Evolutionary conservation across 1,139 yeast genomes (phyloP).

Genomic region (Sugiyamaella grinbergsii): DNA sequence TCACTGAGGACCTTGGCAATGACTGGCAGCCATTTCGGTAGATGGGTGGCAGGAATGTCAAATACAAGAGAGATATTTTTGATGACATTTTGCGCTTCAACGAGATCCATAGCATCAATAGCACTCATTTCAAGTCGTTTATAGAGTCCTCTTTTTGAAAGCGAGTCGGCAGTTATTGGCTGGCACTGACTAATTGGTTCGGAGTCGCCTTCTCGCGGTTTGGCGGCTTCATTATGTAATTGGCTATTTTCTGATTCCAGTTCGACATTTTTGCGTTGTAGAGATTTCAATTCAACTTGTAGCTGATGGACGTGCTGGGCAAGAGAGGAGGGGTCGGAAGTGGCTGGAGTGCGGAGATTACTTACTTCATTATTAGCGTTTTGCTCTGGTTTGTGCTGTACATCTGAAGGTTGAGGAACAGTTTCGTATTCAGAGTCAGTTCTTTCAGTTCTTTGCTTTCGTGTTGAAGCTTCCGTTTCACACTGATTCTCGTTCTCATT

Average conservation of each 20-base stretch:
- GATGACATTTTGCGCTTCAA: slow-evolving; percentile 39
- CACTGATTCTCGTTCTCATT: background rate
- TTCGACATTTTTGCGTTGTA: background rate
- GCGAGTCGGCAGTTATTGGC: slow-evolving; percentile 21
- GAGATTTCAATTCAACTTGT: background rate
- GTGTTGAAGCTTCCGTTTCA: background rate
- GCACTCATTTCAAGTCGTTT: slow-evolving; percentile 33
- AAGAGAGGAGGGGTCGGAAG: background rate
- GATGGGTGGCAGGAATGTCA: slow-evolving; percentile 39
- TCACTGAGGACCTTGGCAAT: slow-evolving; percentile 37
- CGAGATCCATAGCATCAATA: slow-evolving; percentile 35
- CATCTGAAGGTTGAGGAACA: background rate
- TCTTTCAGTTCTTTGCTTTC: background rate
- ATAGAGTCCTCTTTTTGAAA: slow-evolving; percentile 24
- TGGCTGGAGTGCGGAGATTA: background rate
- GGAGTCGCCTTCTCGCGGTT: background rate
- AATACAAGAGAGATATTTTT: slow-evolving; percentile 36
- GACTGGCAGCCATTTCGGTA: slow-evolving; percentile 38
- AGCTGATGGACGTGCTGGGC: background rate
- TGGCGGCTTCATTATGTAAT: background rate
- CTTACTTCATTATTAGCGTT: background rate
- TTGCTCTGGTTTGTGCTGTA: background rate
- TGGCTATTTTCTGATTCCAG: background rate
- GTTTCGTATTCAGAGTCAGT: background rate
- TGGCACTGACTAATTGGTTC: background rate